phyloP scores from a whole-genome alignment of 257 asterid genomes.

The Leptodermis oblonga region DNA sequence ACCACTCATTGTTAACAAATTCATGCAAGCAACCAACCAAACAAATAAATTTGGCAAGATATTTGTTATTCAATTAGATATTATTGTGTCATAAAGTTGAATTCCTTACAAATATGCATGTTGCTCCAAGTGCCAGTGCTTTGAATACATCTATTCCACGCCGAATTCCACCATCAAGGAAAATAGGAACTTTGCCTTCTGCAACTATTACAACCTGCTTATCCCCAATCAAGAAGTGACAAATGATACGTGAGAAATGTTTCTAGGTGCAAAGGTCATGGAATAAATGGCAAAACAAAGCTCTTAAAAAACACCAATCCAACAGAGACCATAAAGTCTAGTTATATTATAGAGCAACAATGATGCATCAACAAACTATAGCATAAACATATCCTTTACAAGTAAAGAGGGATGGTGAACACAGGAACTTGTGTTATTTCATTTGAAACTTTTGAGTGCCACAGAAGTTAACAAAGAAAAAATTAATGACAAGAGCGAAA shows the following conservation, averaged over 20 bases:
- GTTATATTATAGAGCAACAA: no score
- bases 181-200: slow-evolving; percentile 62
- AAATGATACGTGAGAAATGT: no score
- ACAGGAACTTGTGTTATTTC: no score
- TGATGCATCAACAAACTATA: no score
- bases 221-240: neutral
- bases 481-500: neutral
- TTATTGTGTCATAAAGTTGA: neutral
- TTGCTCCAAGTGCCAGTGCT: slow-evolving; percentile 83
- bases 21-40: neutral
- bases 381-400: no score
- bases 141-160: slow-evolving; percentile 87
- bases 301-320: no score
- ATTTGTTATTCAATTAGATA: neutral
- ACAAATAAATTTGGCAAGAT: neutral
- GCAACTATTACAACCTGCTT: slow-evolving; percentile 61
- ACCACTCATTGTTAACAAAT: neutral
- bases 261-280: no score
- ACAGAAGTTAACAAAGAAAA: neutral
- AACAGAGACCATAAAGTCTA: no score
- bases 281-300: no score
- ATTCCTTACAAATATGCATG: slow-evolving; percentile 73
- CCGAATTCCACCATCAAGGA: slow-evolving; percentile 72
- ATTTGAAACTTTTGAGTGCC: no score
- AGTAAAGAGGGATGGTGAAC: no score